Base-by-base conservation (phyloP, 345 rosid genomes). In the Punica granatum region DNA sequence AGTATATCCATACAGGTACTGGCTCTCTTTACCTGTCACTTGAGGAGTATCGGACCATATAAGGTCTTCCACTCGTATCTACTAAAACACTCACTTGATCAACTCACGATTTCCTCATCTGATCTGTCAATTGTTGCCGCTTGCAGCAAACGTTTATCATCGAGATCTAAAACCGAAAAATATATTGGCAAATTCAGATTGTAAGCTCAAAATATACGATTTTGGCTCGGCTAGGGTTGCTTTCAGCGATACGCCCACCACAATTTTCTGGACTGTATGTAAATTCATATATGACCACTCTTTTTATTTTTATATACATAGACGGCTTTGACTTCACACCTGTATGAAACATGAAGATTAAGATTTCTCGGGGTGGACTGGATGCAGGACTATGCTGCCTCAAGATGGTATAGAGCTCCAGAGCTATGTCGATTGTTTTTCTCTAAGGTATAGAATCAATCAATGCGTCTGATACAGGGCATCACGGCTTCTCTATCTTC, bases 381-480 rank as follows among this genome's bases (percentile, higher is more conserved):
- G 16, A 34, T 72, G 43, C 79, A 90, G 97, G 98, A 92, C 63
- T 92, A 92, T 80, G 96, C 90, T 72, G 98, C 98, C 69, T 88
- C 98, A 49, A 81, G 98, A 82, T 90, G 98, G 98, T 92, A 92
- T 69, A 86, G 98, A 81, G 97, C 98, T 73, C 98, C 97, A 31
- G 98, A 93, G 84, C 87, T 93, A 10, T 93, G 98, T 79, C 97
- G 98, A 66, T 93, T 97, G 18, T 93, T 93, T 80, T 93, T 84
- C 80, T 90, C 98, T 0, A 93, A 88, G 93, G 98, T 93, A 72
- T 71, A 49, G 69, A 26, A 37, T 6, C 5, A 26, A 49, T 42
- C 19, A 18, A 33, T 56, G 41, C 49, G 41, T 26, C 18, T 56
- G 7, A 30, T 56, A 12, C 33, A 26, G 16, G 16, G 16, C 1